Evolutionary conservation across 495 filamentous ascomycete species (phyloP), one percentile per base, ranked within the genome.

Genomic region (Penicillium pancosmium): DNA sequence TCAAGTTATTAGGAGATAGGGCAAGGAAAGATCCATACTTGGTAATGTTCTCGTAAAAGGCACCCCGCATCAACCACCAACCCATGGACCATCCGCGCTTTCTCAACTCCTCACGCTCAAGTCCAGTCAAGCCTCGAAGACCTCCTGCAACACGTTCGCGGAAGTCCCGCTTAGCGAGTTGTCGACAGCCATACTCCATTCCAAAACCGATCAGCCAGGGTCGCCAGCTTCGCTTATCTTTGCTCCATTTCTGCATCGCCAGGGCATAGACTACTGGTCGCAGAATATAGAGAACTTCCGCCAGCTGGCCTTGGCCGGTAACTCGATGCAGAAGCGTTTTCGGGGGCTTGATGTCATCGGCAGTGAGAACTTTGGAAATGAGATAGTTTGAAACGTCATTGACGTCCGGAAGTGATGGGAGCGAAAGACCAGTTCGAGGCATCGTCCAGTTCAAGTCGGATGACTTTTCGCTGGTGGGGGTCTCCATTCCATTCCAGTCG

Each of bases 21-120:
- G 19, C n/a, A 44, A 19, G 41, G 41, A 44, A 46, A 21, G 16
- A 25, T 48, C 46, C 72, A 48, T 70, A 88, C 86, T 91, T 93
- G 34, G 92, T 97, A 52, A 97, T 79, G 67, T 93, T 91, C 71
- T 97, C 90, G 74, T 97, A 98, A 64, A 97, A 97, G 8, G 93
- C 93, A 4, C 94, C 94, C 31, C 93, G 84, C 90, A 98, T 90
- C 16, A 82, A 75, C 94, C 94, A 98, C 94, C 95, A 97, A 16
- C 86, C 80, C 81, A 97, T 86, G 0, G 85, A 87, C 91, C 91
- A 96, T 40, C 89, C 91, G 47, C 94, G 80, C 68, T 90, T 89
- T 65, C 74, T 82, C 82, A 93, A 80, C 73, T 97, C 92, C 66
- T 96, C 93, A 49, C 84, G 84, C 80, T 98, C 94, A 10, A 98